A percentile compares a stretch with the other conserved stretches of the same genome.
phyloP scores from a whole-genome alignment of 1,284 basidiomycete species.

The Tausonia pullulans region DNA sequence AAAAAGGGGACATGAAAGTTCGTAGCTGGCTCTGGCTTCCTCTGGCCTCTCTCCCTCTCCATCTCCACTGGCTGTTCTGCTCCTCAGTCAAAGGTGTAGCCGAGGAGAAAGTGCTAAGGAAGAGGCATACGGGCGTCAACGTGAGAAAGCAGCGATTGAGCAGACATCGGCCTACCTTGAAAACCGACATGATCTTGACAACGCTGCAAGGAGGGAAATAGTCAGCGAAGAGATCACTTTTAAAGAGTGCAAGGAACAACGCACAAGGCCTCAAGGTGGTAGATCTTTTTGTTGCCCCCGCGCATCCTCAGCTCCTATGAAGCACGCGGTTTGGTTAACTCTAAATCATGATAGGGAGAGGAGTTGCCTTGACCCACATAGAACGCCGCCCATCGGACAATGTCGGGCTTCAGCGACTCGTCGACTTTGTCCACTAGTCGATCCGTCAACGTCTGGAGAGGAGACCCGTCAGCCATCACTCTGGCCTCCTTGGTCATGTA shows the following conservation, averaged over 20 bases:
- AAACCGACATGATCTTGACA: constrained; percentile 60
- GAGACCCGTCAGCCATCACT: constrained; percentile 8
- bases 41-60: too few relatives aligned
- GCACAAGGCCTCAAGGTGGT: constrained; percentile 72
- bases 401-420: constrained; percentile 73
- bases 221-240: background rate
- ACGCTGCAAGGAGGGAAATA: constrained; percentile 40
- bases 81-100: too few relatives aligned
- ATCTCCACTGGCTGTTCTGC: too few relatives aligned
- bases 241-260: background rate
- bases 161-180: constrained; percentile 23
- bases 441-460: constrained; percentile 45
- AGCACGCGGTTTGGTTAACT: constrained; percentile 1
- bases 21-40: too few relatives aligned
- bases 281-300: constrained; percentile 85
- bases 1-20: too few relatives aligned
- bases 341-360: constrained; percentile 13
- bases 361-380: constrained; percentile 53
- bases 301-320: constrained; percentile 78
- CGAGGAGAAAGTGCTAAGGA: too few relatives aligned
- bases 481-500: background rate
- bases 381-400: constrained; percentile 93
- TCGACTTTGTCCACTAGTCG: constrained; percentile 76
- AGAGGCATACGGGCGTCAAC: too few relatives aligned
- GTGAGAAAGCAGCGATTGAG: too few relatives aligned